Conservation (phyloP, 805 yeast genomes). For the Candida oleophila region DNA sequence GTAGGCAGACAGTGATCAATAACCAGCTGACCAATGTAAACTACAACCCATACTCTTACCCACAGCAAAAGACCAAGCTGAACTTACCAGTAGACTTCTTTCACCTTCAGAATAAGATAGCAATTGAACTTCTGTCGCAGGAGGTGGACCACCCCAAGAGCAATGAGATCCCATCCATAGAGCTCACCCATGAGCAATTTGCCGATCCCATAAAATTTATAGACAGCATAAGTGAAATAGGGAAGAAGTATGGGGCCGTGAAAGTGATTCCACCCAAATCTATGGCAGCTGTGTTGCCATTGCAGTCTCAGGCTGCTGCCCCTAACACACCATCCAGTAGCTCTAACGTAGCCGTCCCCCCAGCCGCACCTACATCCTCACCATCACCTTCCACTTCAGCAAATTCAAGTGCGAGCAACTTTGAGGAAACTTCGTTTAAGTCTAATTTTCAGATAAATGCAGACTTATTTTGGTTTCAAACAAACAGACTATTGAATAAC, state of each 20-base stretch:
- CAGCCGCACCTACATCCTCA: neutral
- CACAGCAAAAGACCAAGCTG: conserved; percentile 44
- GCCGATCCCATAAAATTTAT: conserved; percentile 60
- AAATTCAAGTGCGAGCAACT: conserved; percentile 16
- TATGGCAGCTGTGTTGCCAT: conserved; percentile 12
- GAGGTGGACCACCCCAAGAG: conserved; percentile 1
- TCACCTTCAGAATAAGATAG: conserved; percentile 29
- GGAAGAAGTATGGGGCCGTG: conserved; percentile 67
- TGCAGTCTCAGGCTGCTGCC: neutral
- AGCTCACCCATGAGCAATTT: conserved; percentile 56
- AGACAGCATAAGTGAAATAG: conserved; percentile 51
- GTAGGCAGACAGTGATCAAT: conserved; percentile 18
- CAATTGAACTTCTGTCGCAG: conserved; percentile 8
- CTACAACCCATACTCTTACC: conserved; percentile 45
- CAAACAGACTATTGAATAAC: conserved; percentile 49
- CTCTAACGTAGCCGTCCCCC: neutral
- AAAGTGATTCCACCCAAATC: conserved; percentile 63
- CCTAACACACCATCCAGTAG: neutral
- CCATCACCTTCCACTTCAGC: conserved; percentile 21
- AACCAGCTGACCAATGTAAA: conserved; percentile 26
- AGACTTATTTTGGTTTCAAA: conserved; percentile 50
- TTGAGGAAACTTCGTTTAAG: conserved; percentile 14
- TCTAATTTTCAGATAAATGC: conserved; percentile 36
- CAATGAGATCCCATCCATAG: conserved; percentile 51
- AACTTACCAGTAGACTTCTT: conserved; percentile 44